Evolutionary conservation across 208 protist species (phyloP).

Genomic region (Leishmania major): DNA sequence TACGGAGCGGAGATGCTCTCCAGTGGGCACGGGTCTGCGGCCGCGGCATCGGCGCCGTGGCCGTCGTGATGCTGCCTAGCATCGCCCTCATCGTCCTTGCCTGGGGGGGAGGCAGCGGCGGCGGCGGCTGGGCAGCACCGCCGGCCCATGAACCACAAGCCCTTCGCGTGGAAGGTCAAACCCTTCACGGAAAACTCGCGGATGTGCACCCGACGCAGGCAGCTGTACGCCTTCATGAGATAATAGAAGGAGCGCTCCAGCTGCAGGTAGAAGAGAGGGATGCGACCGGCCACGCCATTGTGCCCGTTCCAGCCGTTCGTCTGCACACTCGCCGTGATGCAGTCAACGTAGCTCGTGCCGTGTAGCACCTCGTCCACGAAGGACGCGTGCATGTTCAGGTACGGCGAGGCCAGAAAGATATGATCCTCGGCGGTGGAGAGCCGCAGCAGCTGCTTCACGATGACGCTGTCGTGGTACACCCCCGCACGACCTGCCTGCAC

Average conservation of each 20-base stretch:
- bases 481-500: slow-evolving; percentile 68
- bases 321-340: slow-evolving; percentile 73
- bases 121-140: not conserved
- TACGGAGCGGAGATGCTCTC: slow-evolving; percentile 46
- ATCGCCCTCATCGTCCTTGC: not conserved
- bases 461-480: slow-evolving; percentile 66
- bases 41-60: not conserved
- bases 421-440: slow-evolving; percentile 40
- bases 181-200: slow-evolving; percentile 67
- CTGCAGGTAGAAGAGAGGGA: slow-evolving; percentile 86
- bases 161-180: slow-evolving; percentile 88
- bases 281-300: slow-evolving; percentile 64
- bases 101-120: not conserved
- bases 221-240: slow-evolving; percentile 56
- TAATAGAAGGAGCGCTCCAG: slow-evolving; percentile 82
- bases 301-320: slow-evolving; percentile 81
- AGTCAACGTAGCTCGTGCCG: slow-evolving; percentile 36
- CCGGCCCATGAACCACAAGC: slow-evolving; percentile 62
- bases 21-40: slow-evolving; percentile 2
- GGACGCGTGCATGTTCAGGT: slow-evolving; percentile 80
- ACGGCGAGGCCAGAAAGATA: slow-evolving; percentile 78
- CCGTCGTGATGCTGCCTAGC: not conserved
- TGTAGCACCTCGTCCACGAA: slow-evolving; percentile 61
- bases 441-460: slow-evolving; percentile 57
- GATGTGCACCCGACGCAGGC: slow-evolving; percentile 57